Conservation (phyloP, 768 basidiomycete genomes). For the Floccularia luteovirens region DNA sequence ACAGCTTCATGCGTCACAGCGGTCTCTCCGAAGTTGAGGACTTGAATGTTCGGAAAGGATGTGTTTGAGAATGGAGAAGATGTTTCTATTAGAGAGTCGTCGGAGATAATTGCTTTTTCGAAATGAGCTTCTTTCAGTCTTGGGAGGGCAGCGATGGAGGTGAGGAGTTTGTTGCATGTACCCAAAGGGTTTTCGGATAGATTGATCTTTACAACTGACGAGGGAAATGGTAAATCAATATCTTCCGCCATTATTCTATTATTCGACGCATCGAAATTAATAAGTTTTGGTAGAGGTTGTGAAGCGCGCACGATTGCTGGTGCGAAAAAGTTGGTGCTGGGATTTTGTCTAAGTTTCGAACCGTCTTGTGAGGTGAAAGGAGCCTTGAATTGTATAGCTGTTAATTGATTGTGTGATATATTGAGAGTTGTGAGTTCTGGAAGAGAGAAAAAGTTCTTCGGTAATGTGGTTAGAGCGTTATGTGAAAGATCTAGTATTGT, state of each 20-base stretch:
- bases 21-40: constrained; percentile 66
- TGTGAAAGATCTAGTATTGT: constrained; percentile 68
- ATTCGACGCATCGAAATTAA: constrained; percentile 55
- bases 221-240: constrained; percentile 51
- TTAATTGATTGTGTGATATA: constrained; percentile 62
- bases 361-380: constrained; percentile 35
- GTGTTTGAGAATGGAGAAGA: constrained; percentile 23
- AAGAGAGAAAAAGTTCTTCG: constrained; percentile 57
- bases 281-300: constrained; percentile 57
- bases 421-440: constrained; percentile 62
- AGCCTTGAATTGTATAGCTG: constrained; percentile 51
- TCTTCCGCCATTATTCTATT: constrained; percentile 52
- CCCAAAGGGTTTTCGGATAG: constrained; percentile 65
- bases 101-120: constrained; percentile 48
- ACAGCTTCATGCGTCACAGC: constrained; percentile 40
- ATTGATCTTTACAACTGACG: constrained; percentile 47
- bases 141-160: constrained; percentile 35
- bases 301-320: constrained; percentile 55
- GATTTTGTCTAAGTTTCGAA: constrained; percentile 18
- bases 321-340: constrained; percentile 53
- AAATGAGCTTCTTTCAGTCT: constrained; percentile 52
- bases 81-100: constrained; percentile 56
- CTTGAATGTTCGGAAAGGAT: constrained; percentile 42
- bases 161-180: constrained; percentile 31
- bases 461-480: constrained; percentile 58